These are phyloP conservation scores for Pisolithus tinctorius DNA, from an alignment of 768 basidiomycete genomes.

Conservation along the genomic window DNA sequence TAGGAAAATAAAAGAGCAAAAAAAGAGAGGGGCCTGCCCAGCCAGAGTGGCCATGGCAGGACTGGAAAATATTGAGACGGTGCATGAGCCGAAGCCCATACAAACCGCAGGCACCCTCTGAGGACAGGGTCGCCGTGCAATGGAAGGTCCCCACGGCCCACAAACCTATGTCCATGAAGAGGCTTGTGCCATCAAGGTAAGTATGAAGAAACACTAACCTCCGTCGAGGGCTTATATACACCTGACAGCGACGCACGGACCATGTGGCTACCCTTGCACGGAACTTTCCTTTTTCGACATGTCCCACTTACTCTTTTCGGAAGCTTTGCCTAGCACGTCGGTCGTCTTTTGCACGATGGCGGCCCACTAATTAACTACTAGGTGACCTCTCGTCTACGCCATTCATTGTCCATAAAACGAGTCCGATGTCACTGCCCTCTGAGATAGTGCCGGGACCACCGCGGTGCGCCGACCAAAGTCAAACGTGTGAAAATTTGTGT, in stretches of 20 bases:
- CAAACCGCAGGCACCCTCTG: slow-evolving; percentile 40
- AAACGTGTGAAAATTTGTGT: background rate
- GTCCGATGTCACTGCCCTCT: no score
- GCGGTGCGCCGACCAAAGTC: no score
- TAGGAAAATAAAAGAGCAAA: slow-evolving; percentile 10
- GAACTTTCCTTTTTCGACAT: no score
- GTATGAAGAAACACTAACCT: slow-evolving; percentile 30
- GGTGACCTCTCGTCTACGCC: no score
- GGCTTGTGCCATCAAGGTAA: slow-evolving; percentile 60
- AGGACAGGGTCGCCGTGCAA: slow-evolving; percentile 53
- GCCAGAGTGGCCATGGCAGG: slow-evolving; percentile 53
- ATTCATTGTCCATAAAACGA: no score
- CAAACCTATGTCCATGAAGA: slow-evolving; percentile 50
- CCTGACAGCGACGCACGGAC: slow-evolving; percentile 16
- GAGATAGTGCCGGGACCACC: no score
- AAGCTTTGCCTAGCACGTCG: no score
- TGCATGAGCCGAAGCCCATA: slow-evolving; percentile 67
- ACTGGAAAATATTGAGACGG: slow-evolving; percentile 78
- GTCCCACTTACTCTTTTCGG: no score
- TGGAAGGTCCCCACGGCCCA: slow-evolving; percentile 48
- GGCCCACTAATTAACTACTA: no score
- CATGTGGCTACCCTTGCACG: slow-evolving; percentile 25
- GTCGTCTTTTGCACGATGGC: no score
- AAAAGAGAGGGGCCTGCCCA: slow-evolving; percentile 35
- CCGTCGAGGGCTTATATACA: slow-evolving; percentile 8